Evolutionary conservation across 2,329 filamentous ascomycete species (phyloP), one percentile per base, ranked within the genome.

Genomic region (Emericellopsis cladophorae): DNA sequence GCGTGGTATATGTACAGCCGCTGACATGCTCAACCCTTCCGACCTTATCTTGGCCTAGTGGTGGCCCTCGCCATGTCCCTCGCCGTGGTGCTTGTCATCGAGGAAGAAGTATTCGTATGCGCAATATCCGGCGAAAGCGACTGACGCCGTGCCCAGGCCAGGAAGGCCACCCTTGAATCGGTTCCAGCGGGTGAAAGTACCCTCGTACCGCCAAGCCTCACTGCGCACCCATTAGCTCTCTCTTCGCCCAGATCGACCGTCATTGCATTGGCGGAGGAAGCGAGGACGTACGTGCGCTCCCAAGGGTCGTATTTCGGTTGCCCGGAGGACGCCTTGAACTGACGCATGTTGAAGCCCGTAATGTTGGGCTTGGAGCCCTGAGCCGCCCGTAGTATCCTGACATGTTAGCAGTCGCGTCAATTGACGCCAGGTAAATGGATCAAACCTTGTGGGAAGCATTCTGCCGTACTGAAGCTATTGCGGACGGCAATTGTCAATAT

Each of bases 161-260:
- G 92, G 92, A 59, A 98, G 87, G 48, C 79, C 71, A 54, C 75
- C 70, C 68, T 81, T 88, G 71, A 95, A 92, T 53, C 92, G 83
- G 68, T 95, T 94, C 67, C 72, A 84, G 53, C 90, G 78, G 49
- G 81, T 82, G 71, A 95, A 96, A 41, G 77, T 81, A 48, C 90
- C 92, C 31, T 75, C 80, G 71, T 95, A 95, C 64, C 92, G 77
- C 92, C 92, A 98, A 58, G 84, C 76, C 70, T 98, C 92, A 58
- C 92, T 98, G 60, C 48, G 2, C 39, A 35, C 21, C 31, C 11
- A 9, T 37, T 11, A 24, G 22, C 23, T 16, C 31, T 34, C 14
- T 15, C 14, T 12, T 11, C 14, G 31, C 16, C n/a, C 9, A 36
- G 15, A 41, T 16, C 16, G 23, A 15, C 10, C 15, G 18, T 15